phyloP scores from a whole-genome alignment of 2,329 filamentous ascomycete genomes.

The Colletotrichum acutatum region DNA sequence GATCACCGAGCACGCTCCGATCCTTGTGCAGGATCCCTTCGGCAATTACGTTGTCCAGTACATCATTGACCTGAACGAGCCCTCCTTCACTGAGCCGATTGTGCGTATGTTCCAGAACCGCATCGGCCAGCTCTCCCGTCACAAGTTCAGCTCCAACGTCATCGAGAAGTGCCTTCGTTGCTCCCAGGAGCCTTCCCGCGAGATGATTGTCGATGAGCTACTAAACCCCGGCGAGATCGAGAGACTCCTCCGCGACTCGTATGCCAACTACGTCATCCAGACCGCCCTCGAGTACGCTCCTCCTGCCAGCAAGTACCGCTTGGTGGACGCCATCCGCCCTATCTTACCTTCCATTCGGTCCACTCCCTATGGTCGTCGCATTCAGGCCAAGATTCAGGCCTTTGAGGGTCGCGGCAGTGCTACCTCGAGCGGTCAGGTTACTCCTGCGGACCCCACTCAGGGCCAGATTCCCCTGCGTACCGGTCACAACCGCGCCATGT shows the following conservation, averaged over 20 bases:
- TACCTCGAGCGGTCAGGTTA: constrained; percentile 60
- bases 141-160: constrained; percentile 99
- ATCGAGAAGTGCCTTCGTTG: constrained; percentile 96
- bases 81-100: constrained; percentile 87
- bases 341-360: constrained; percentile 86
- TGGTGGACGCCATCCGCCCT: constrained; percentile 88
- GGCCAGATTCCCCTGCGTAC: constrained; percentile 64
- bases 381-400: constrained; percentile 85
- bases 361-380: constrained; percentile 93
- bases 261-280: constrained; percentile 98
- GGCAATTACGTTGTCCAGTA: constrained; percentile 99
- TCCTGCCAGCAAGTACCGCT: constrained; percentile 74
- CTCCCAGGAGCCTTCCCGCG: constrained; percentile 78
- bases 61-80: constrained; percentile 93
- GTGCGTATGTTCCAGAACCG: constrained; percentile 82
- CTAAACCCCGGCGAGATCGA: constrained; percentile 80
- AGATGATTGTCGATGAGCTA: constrained; percentile 88
- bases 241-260: constrained; percentile 88
- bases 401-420: constrained; percentile 62
- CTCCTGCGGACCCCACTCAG: constrained; percentile 63
- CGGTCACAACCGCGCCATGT: constrained; percentile 54
- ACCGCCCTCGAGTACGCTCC: constrained; percentile 91
- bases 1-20: constrained; percentile 89
- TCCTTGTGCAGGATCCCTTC: constrained; percentile 94
- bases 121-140: constrained; percentile 81